Evolutionary conservation across 768 basidiomycete species (phyloP).

Genomic region (Russula lepida): DNA sequence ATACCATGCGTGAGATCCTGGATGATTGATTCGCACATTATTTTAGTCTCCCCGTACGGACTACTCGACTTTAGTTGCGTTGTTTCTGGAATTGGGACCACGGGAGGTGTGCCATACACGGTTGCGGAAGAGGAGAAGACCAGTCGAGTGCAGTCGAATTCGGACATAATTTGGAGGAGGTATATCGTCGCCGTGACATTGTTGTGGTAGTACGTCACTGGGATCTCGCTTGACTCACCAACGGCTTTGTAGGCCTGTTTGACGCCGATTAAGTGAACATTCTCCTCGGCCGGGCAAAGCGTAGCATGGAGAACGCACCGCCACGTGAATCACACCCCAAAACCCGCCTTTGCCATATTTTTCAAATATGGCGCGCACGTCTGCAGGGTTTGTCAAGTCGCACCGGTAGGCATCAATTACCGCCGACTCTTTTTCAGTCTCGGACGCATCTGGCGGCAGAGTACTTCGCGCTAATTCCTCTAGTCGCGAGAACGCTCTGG

Average conservation of each 20-base stretch:
- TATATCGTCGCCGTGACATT: slow-evolving; percentile 86
- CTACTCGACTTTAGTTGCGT: slow-evolving; percentile 83
- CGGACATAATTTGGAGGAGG: slow-evolving; percentile 79
- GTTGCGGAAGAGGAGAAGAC: slow-evolving; percentile 99
- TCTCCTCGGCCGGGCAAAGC: background rate
- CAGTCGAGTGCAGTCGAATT: slow-evolving; percentile 73
- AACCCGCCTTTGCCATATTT: slow-evolving; percentile 83
- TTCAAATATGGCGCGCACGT: slow-evolving; percentile 73
- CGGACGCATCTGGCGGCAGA: slow-evolving; percentile 56
- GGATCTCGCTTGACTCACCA: slow-evolving; percentile 91
- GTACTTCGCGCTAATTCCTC: slow-evolving; percentile 70
- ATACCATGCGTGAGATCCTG: slow-evolving; percentile 77
- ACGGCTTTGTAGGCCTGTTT: slow-evolving; percentile 91
- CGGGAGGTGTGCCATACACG: slow-evolving; percentile 90
- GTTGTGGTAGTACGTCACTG: slow-evolving; percentile 87
- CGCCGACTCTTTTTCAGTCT: slow-evolving; percentile 60
- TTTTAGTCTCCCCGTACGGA: slow-evolving; percentile 94
- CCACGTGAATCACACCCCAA: slow-evolving; percentile 95
- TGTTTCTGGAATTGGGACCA: slow-evolving; percentile 89
- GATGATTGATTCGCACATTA: slow-evolving; percentile 86
- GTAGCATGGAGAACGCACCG: slow-evolving; percentile 43
- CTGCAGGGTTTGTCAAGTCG: slow-evolving; percentile 66
- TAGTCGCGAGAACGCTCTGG: slow-evolving; percentile 64
- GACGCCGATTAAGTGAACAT: background rate
- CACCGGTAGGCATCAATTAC: slow-evolving; percentile 60